Conservation (phyloP, 805 yeast genomes). For the Monosporozyma unispora region DNA sequence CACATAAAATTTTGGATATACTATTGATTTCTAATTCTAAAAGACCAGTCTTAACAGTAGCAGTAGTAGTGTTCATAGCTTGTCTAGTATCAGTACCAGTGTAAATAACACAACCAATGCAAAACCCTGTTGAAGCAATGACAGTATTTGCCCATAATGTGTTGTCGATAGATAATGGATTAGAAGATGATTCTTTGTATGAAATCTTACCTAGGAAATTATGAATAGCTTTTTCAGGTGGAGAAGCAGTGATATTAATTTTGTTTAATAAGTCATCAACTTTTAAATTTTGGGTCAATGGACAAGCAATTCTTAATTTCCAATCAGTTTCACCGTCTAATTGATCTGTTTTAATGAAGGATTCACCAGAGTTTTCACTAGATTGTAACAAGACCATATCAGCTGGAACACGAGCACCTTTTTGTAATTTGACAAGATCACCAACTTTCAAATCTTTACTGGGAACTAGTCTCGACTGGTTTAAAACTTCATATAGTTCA, state of each 20-base stretch:
- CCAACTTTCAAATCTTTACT: conserved; percentile 73
- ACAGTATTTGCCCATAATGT: conserved; percentile 98
- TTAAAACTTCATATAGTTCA: conserved; percentile 68
- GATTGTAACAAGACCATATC: conserved; percentile 82
- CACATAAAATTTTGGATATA: conserved; percentile 80
- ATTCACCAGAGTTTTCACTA: conserved; percentile 73
- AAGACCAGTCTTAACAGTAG: conserved; percentile 83
- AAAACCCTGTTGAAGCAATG: conserved; percentile 77
- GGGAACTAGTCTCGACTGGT: conserved; percentile 36
- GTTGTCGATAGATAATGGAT: conserved; percentile 76
- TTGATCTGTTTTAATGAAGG: conserved; percentile 94
- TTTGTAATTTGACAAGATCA: conserved; percentile 68
- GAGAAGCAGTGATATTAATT: conserved; percentile 56
- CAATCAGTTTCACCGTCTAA: conserved; percentile 99
- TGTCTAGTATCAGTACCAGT: conserved; percentile 94
- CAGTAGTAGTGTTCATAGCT: conserved; percentile 80
- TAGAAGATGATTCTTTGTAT: conserved; percentile 43
- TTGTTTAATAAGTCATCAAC: conserved; percentile 41
- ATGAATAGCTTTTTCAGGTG: conserved; percentile 81
- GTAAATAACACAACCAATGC: conserved; percentile 78
- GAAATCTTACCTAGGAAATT: conserved; percentile 67
- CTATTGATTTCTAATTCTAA: conserved; percentile 85
- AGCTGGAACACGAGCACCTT: conserved; percentile 86
- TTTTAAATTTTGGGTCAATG: conserved; percentile 55
- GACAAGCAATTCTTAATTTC: conserved; percentile 79